Conservation (phyloP, 306 rosid species). For the Cicer chorassanicum region DNA sequence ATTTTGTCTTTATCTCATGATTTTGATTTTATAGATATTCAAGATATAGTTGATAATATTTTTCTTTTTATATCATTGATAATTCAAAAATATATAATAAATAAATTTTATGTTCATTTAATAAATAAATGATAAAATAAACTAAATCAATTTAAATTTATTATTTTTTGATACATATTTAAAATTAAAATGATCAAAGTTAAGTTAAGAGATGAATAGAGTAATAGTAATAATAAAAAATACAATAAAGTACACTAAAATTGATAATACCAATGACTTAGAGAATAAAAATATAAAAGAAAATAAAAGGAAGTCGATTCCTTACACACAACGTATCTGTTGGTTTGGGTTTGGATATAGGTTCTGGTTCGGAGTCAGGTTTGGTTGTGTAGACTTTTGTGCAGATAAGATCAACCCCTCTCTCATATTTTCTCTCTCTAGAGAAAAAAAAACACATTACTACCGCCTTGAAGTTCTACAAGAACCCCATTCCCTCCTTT, state of each 20-base stretch:
- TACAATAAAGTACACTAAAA: conserved; percentile 4
- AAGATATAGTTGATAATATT: too few relatives aligned
- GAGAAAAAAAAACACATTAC: conserved; percentile 42
- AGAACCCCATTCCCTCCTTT: conserved; percentile 67
- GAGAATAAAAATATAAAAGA: conserved; percentile 67
- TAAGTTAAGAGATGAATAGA: too few relatives aligned
- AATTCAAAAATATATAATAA: too few relatives aligned
- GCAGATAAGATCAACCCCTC: conserved; percentile 75
- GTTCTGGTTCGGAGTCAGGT: conserved; percentile 38
- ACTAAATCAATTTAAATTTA: too few relatives aligned
- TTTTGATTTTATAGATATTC: too few relatives aligned
- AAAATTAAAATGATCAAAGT: too few relatives aligned
- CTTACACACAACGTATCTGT: conserved; percentile 39
- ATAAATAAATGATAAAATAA: too few relatives aligned
- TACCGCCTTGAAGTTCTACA: conserved; percentile 50
- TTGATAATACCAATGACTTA: conserved; percentile 56
- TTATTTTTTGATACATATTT: too few relatives aligned
- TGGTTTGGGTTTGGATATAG: conserved; percentile 27
- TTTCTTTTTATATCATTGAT: too few relatives aligned
- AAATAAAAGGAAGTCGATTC: conserved; percentile 56
- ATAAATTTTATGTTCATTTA: too few relatives aligned
- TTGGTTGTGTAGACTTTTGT: conserved; percentile 58
- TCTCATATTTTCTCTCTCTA: conserved; percentile 44
- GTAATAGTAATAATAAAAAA: background rate
- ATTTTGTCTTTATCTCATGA: too few relatives aligned